A percentile compares a stretch with the other conserved stretches of the same genome.
Conservation (phyloP, 2,329 filamentous ascomycete genomes). For the Dichotomopilus funicola region DNA sequence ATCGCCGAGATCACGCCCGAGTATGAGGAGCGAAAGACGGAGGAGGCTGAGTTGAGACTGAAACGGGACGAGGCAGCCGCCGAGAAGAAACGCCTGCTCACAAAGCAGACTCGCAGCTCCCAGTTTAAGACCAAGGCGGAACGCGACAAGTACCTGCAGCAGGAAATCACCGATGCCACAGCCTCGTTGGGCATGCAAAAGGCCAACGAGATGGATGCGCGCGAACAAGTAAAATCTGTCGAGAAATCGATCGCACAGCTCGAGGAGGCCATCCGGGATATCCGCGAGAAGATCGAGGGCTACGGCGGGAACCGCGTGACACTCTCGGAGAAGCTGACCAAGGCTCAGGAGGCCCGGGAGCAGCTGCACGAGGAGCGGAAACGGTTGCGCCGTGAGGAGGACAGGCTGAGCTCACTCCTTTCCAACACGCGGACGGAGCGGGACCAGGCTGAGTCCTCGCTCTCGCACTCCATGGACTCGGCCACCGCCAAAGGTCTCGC, state of each 20-base stretch:
- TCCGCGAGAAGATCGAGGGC: conserved; percentile 69
- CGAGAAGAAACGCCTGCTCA: conserved; percentile 70
- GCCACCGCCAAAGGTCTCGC: conserved; percentile 80
- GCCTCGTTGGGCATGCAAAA: conserved; percentile 71
- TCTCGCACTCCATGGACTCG: conserved; percentile 83
- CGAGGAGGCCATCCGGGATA: conserved; percentile 63
- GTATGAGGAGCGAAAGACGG: conserved; percentile 64
- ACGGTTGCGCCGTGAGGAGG: conserved; percentile 80
- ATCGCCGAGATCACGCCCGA: conserved; percentile 68
- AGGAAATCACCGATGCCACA: conserved; percentile 75
- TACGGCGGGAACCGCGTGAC: conserved; percentile 68
- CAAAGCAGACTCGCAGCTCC: conserved; percentile 83
- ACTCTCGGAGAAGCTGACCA: conserved; percentile 66
- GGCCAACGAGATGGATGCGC: conserved; percentile 74
- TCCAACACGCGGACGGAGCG: conserved; percentile 69
- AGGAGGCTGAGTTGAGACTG: conserved; percentile 64
- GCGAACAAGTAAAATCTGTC: conserved; percentile 71
- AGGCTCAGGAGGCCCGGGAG: conserved; percentile 72
- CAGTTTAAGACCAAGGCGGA: conserved; percentile 85
- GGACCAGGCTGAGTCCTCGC: conserved; percentile 66
- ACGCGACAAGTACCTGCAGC: conserved; percentile 73
- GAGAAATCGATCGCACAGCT: conserved; percentile 64
- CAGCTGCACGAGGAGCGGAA: conserved; percentile 81
- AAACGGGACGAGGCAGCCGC: conserved; percentile 72
- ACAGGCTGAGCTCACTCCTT: conserved; percentile 74